These are phyloP conservation scores for Didymosphaeria variabile DNA, from an alignment of 2,329 filamentous ascomycete genomes.

Conservation along the genomic window DNA sequence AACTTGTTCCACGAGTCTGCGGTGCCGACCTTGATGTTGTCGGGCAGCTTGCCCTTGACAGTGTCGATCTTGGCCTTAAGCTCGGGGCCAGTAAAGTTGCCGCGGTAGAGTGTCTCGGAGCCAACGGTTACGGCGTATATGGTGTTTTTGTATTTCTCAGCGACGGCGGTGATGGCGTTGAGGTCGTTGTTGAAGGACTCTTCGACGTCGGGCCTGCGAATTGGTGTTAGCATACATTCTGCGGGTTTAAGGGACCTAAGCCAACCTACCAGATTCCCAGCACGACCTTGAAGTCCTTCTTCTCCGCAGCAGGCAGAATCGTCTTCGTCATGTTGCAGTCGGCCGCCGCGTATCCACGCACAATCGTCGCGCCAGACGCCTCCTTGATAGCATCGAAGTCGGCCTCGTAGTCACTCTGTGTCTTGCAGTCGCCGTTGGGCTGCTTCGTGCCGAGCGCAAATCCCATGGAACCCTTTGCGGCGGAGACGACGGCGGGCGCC, in stretches of 20 bases:
- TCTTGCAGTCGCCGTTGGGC: conserved; percentile 68
- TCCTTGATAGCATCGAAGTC: conserved; percentile 70
- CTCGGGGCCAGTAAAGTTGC: conserved; percentile 69
- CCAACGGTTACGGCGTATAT: conserved; percentile 76
- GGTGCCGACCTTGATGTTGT: conserved; percentile 67
- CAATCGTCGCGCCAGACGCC: conserved; percentile 62
- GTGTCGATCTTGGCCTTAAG: conserved; percentile 70
- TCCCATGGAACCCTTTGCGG: conserved; percentile 65
- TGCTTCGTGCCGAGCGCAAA: conserved; percentile 74
- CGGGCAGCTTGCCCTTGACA: conserved; percentile 64
- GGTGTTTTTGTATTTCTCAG: conserved; percentile 61
- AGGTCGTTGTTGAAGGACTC: conserved; percentile 69
- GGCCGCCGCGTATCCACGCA: conserved; percentile 72
- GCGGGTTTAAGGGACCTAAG: conserved; percentile 28
- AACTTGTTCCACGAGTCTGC: conserved; percentile 79
- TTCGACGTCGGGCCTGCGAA: conserved; percentile 68
- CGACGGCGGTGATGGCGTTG: conserved; percentile 62
- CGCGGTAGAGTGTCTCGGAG: conserved; percentile 75
- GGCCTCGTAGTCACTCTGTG: conserved; percentile 66
- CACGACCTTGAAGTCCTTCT: conserved; percentile 72
- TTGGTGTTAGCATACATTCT: conserved; percentile 3
- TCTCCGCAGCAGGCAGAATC: conserved; percentile 72
- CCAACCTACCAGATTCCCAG: conserved; percentile 71
- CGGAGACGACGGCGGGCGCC: conserved; percentile 60
- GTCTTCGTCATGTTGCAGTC: conserved; percentile 72